A percentile compares a stretch with the other conserved stretches of the same genome.
phyloP scores from a whole-genome alignment of 176 grass and related monocot genomes.

The Oryza meridionalis region DNA sequence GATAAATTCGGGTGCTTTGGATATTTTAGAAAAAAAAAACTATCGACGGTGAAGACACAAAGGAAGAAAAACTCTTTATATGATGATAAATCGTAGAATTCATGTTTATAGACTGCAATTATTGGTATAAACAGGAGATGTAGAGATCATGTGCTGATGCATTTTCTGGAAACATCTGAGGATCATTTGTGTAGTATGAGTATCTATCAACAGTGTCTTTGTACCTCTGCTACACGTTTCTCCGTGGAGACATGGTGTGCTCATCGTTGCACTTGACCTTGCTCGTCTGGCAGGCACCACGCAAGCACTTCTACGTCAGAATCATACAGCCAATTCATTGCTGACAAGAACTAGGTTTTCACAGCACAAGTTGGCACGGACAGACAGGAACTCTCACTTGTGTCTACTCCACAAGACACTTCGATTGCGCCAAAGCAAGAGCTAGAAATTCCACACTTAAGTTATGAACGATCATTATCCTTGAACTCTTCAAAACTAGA shows the following conservation, averaged over 20 bases:
- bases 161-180: no score
- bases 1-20: no score
- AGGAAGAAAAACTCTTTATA: no score
- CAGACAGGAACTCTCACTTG: background rate
- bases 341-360: background rate
- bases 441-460: background rate
- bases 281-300: background rate
- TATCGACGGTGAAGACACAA: no score
- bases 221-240: background rate
- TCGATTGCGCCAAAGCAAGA: background rate
- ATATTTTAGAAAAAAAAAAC: no score
- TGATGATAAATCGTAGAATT: no score
- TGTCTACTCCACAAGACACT: background rate
- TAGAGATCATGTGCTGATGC: no score
- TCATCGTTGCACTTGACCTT: background rate
- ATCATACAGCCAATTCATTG: background rate
- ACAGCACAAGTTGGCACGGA: background rate
- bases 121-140: no score
- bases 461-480: background rate
- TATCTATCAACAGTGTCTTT: no score
- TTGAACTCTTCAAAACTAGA: background rate
- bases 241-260: slow-evolving; percentile 28
- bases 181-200: no score
- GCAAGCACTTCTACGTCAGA: background rate
- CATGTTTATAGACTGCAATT: no score